Evolutionary conservation across 78 protist species (phyloP).

Genomic region (Dictyostelium brefeldianum): DNA sequence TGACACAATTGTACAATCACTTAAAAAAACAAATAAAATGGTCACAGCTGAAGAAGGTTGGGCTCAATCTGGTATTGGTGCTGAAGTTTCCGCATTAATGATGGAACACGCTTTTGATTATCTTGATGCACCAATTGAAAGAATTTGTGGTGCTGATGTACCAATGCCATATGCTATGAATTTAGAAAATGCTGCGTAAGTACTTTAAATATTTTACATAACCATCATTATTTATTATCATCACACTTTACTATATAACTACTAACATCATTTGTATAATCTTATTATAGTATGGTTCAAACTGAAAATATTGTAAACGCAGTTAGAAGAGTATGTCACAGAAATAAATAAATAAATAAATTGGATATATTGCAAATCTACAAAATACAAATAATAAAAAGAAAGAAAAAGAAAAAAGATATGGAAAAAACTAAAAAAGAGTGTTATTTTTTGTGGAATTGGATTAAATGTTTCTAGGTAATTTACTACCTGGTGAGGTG

Average conservation of each 20-base stretch:
- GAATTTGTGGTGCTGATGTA: constrained; percentile 96
- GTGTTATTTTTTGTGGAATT: no score
- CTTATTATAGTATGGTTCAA: constrained; percentile 72
- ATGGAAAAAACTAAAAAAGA: neutral
- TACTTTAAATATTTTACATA: no score
- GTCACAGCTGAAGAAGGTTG: constrained; percentile 97
- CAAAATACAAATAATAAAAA: no score
- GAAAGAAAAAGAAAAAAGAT: neutral
- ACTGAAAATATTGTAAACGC: constrained; percentile 69
- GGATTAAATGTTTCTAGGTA: no score
- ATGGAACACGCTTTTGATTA: constrained; percentile 96
- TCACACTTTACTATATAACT: no score
- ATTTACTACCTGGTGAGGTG: no score
- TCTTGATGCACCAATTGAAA: constrained; percentile 96
- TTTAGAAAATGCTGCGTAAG: constrained; percentile 87
- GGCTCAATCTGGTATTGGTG: constrained; percentile 96
- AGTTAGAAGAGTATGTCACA: constrained; percentile 50
- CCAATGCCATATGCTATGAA: constrained; percentile 97
- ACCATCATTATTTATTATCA: no score
- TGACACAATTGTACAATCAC: constrained; percentile 92
- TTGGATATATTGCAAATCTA: no score
- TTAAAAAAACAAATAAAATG: constrained; percentile 96
- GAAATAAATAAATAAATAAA: constrained; percentile 28
- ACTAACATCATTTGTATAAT: no score
- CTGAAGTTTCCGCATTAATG: constrained; percentile 95